phyloP scores from a whole-genome alignment of 2,329 filamentous ascomycete species.

The Penicillium sp. region DNA sequence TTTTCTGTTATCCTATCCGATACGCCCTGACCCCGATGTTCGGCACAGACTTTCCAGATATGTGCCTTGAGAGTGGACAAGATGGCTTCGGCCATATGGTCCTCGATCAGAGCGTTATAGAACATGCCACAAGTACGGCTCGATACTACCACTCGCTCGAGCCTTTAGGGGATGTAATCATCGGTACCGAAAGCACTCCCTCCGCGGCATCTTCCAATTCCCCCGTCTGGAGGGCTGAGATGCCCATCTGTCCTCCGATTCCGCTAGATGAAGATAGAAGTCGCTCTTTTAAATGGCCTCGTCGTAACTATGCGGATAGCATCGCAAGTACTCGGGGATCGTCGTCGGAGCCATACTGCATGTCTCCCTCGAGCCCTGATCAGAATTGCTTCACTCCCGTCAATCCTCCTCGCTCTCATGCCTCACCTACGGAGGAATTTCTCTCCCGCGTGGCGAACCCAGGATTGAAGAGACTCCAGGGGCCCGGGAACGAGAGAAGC shows the following conservation, averaged over 20 bases:
- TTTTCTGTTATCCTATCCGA: conserved; percentile 85
- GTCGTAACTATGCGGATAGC: conserved; percentile 32
- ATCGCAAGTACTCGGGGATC: conserved; percentile 47
- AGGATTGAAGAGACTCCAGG: not conserved
- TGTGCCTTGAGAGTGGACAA: conserved; percentile 64
- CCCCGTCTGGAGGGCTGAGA: not conserved
- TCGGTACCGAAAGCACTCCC: conserved; percentile 8
- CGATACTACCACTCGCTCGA: conserved; percentile 39
- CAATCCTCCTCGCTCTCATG: conserved; percentile 33
- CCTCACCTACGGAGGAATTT: conserved; percentile 29
- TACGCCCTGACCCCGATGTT: conserved; percentile 89
- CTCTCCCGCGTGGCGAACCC: conserved; percentile 24
- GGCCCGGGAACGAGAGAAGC: conserved; percentile 9
- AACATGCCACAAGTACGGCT: conserved; percentile 51
- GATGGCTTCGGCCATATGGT: conserved; percentile 69
- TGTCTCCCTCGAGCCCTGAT: conserved; percentile 47
- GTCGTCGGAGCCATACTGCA: conserved; percentile 41
- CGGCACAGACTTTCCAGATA: conserved; percentile 74
- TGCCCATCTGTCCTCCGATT: conserved; percentile 25
- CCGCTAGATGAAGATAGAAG: not conserved
- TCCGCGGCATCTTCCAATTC: conserved; percentile 14
- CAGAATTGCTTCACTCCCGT: conserved; percentile 47
- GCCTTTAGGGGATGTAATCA: conserved; percentile 12
- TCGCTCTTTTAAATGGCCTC: conserved; percentile 20
- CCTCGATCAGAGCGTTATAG: conserved; percentile 63